Percentiles rank a stretch among this genome's conserved stretches.
Evolutionary conservation across 1,284 basidiomycete genomes (phyloP).

Genomic region (Irpex sp.): DNA sequence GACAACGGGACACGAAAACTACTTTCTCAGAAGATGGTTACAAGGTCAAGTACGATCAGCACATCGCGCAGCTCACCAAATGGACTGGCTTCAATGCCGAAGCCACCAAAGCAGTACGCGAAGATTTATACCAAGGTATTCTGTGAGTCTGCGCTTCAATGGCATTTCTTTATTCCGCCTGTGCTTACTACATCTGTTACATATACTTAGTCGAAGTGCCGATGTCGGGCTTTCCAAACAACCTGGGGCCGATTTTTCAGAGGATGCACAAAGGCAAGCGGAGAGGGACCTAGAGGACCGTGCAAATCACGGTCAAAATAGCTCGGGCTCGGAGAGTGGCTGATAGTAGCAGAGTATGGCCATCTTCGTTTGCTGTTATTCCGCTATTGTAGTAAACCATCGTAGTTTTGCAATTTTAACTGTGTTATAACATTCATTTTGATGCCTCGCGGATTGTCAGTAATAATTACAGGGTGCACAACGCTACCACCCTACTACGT

Average conservation of each 20-base stretch:
- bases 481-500: too few species aligned
- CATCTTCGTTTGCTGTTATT: too few species aligned
- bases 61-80: constrained; percentile 3
- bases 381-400: too few species aligned
- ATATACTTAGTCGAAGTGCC: neutral
- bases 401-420: too few species aligned
- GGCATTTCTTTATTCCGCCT: neutral
- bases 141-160: constrained; percentile 7
- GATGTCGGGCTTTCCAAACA: neutral
- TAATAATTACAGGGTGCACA: too few species aligned
- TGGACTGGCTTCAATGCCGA: constrained; percentile 5
- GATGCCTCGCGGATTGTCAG: too few species aligned
- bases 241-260: neutral
- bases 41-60: neutral
- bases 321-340: neutral
- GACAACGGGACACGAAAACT: neutral
- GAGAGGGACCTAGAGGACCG: neutral
- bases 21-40: constrained; percentile 1
- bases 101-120: neutral
- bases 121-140: constrained; percentile 7
- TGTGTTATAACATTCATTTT: too few species aligned
- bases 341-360: neutral
- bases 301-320: neutral
- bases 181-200: neutral
- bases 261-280: neutral